phyloP scores from a whole-genome alignment of 768 basidiomycete genomes.

The Pleurotus ostreatus region DNA sequence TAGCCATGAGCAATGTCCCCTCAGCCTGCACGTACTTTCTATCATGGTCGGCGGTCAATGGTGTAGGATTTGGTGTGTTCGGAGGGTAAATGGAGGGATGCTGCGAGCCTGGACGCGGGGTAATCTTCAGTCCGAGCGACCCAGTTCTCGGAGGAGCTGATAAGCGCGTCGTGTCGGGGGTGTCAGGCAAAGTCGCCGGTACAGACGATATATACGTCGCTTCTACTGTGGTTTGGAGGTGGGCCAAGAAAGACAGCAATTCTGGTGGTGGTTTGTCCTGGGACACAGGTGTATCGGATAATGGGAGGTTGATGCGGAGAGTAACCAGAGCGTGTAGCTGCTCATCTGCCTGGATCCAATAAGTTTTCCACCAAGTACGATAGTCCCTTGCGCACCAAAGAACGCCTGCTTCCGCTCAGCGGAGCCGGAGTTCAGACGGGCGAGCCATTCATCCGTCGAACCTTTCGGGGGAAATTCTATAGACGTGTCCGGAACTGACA shows the following conservation, averaged over 20 bases:
- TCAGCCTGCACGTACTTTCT: conserved; percentile 74
- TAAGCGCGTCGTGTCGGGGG: conserved; percentile 33
- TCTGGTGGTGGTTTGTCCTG: conserved; percentile 36
- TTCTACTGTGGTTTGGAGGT: conserved; percentile 75
- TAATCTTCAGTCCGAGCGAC: conserved; percentile 33
- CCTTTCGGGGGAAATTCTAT: conserved; percentile 51
- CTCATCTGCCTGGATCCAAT: conserved; percentile 41
- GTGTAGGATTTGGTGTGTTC: conserved; percentile 80
- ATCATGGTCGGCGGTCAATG: conserved; percentile 68
- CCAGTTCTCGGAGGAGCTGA: conserved; percentile 53
- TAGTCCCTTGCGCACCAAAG: conserved; percentile 51
- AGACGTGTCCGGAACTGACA: conserved; percentile 64
- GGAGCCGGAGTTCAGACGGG: conserved; percentile 32
- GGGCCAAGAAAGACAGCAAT: conserved; percentile 59
- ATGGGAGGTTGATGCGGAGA: conserved; percentile 59
- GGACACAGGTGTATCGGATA: conserved; percentile 28
- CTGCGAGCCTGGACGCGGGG: conserved; percentile 30
- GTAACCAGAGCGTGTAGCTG: conserved; percentile 47
- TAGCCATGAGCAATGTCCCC: conserved; percentile 67
- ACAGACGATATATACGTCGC: conserved; percentile 71
- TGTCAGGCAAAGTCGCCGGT: conserved; percentile 28
- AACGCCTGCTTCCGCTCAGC: conserved; percentile 64
- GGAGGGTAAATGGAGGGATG: conserved; percentile 78
- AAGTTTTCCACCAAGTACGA: conserved; percentile 15
- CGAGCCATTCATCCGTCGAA: conserved; percentile 53